Evolutionary conservation across 1,284 basidiomycete species (phyloP).

Genomic region (Sporisorium scitamineum): DNA sequence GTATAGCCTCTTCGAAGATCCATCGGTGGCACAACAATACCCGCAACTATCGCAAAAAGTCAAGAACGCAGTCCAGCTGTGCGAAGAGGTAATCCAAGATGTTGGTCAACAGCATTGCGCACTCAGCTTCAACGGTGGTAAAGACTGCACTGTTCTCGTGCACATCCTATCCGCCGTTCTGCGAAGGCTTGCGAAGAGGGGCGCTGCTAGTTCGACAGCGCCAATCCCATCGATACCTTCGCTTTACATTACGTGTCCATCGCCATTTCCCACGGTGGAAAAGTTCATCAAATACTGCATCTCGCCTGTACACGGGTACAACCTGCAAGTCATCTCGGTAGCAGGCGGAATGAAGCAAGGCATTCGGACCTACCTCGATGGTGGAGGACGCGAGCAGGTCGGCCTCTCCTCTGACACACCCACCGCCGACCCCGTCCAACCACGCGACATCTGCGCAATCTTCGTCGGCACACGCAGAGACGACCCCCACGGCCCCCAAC

Average conservation of each 20-base stretch:
- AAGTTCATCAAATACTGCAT: slow-evolving; percentile 79
- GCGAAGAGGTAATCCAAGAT: slow-evolving; percentile 59
- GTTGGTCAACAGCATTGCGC: slow-evolving; percentile 57
- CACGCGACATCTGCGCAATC: slow-evolving; percentile 77
- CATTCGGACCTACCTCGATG: slow-evolving; percentile 76
- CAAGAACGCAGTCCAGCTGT: slow-evolving; percentile 47
- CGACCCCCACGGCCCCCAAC: slow-evolving; percentile 83
- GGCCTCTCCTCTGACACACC: neutral
- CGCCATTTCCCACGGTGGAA: slow-evolving; percentile 87
- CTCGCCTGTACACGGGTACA: slow-evolving; percentile 74
- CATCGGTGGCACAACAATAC: slow-evolving; percentile 20
- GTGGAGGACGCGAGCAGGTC: slow-evolving; percentile 68
- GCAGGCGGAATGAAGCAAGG: slow-evolving; percentile 86
- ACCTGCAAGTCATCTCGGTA: slow-evolving; percentile 82
- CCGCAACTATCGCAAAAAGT: slow-evolving; percentile 50
- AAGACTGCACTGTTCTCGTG: slow-evolving; percentile 92
- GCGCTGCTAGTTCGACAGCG: slow-evolving; percentile 6
- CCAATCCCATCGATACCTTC: slow-evolving; percentile 76
- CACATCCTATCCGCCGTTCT: slow-evolving; percentile 84
- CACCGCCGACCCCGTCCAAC: neutral
- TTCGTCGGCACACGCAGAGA: slow-evolving; percentile 86
- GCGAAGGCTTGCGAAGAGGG: slow-evolving; percentile 70
- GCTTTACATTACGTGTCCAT: slow-evolving; percentile 89
- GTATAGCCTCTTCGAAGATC: slow-evolving; percentile 60
- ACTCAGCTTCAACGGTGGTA: slow-evolving; percentile 96